Conservation (phyloP, 305 asterid genomes). For the Andrographis paniculata region DNA sequence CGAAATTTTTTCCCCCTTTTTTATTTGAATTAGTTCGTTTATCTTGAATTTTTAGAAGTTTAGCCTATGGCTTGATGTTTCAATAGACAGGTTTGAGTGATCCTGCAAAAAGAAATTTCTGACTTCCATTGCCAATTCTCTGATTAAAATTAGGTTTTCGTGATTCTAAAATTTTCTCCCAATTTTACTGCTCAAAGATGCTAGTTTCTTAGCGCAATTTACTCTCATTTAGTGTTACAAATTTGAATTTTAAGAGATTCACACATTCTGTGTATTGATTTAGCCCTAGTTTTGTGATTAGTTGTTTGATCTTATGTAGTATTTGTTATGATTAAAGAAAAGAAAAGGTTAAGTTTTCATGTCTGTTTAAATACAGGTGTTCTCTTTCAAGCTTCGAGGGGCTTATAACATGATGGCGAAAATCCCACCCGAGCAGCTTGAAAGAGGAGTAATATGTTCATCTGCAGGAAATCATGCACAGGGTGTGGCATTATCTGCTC, state of each 20-base stretch:
- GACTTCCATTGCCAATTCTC: not conserved
- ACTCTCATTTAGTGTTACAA: too few relatives aligned
- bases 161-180: too few relatives aligned
- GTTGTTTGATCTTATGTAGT: too few relatives aligned
- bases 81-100: not conserved
- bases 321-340: too few relatives aligned
- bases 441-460: constrained; percentile 86
- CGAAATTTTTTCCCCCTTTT: not conserved
- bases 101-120: too few relatives aligned
- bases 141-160: too few relatives aligned
- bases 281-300: too few relatives aligned
- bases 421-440: constrained; percentile 58
- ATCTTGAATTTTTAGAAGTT: not conserved
- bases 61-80: not conserved
- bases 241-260: too few relatives aligned
- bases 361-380: constrained; percentile 38
- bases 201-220: too few relatives aligned
- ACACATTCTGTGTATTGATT: too few relatives aligned
- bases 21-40: not conserved
- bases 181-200: too few relatives aligned
- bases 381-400: constrained; percentile 67
- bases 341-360: not conserved
- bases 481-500: constrained; percentile 87
- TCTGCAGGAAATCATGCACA: constrained; percentile 99
- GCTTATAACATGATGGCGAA: constrained; percentile 98